These are phyloP conservation scores for Akanthomyces dipterigenus DNA, from an alignment of 2,329 filamentous ascomycete species.

Conservation along the genomic window DNA sequence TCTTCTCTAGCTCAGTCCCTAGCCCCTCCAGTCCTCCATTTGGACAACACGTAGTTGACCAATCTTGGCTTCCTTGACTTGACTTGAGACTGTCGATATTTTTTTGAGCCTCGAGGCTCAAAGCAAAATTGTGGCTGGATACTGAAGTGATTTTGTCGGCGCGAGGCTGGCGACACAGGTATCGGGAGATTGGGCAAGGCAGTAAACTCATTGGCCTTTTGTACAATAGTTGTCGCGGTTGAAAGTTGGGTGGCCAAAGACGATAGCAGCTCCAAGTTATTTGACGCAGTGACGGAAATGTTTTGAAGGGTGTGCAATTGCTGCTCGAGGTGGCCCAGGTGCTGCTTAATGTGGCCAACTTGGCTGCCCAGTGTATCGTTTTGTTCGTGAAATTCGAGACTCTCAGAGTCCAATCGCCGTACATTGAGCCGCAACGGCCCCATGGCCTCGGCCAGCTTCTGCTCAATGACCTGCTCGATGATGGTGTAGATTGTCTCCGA, in stretches of 20 bases:
- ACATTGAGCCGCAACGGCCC: slow-evolving; percentile 24
- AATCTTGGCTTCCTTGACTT: not conserved
- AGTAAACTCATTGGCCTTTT: not conserved
- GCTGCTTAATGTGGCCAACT: slow-evolving; percentile 12
- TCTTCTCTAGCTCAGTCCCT: not conserved
- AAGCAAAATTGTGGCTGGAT: slow-evolving; percentile 7
- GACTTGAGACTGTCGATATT: not conserved
- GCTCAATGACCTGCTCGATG: slow-evolving; percentile 25
- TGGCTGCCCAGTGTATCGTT: slow-evolving; percentile 19
- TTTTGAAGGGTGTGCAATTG: slow-evolving; percentile 16
- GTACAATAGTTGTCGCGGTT: not conserved
- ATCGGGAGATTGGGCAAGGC: not conserved
- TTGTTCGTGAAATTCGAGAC: slow-evolving; percentile 19
- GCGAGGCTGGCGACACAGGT: not conserved
- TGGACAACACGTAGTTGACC: not conserved
- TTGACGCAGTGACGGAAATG: slow-evolving; percentile 10
- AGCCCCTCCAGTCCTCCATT: not conserved
- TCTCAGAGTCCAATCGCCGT: slow-evolving; percentile 15
- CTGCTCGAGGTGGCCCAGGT: not conserved
- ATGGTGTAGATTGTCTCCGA: slow-evolving; percentile 23
- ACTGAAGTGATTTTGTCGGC: not conserved
- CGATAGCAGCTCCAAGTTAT: not conserved
- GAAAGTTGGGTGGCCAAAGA: slow-evolving; percentile 10
- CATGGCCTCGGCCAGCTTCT: slow-evolving; percentile 26
- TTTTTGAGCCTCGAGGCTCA: not conserved